phyloP scores from a whole-genome alignment of 2,329 filamentous ascomycete genomes.

The Fusarium duplospermum region DNA sequence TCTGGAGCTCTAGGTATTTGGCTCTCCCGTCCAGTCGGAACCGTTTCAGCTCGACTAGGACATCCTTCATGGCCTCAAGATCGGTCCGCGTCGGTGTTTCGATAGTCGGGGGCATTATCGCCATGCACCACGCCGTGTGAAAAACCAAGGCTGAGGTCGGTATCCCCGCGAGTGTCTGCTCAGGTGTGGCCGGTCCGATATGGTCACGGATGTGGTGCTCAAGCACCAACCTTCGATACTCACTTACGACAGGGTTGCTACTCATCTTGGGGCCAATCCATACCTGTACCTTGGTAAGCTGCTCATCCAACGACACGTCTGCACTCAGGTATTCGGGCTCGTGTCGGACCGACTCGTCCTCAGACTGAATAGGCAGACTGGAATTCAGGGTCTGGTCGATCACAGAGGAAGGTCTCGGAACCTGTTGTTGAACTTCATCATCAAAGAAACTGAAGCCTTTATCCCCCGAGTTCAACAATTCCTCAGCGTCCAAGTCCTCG shows the following conservation, averaged over 20 bases:
- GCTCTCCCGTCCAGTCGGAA: constrained; percentile 51
- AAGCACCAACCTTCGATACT: constrained; percentile 60
- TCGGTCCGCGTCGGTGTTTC: constrained; percentile 44
- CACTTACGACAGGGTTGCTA: constrained; percentile 54
- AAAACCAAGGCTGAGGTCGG: constrained; percentile 60
- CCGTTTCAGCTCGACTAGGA: constrained; percentile 55
- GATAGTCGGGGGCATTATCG: constrained; percentile 53
- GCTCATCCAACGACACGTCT: constrained; percentile 43
- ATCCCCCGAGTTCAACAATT: constrained; percentile 55
- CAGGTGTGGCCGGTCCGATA: constrained; percentile 60
- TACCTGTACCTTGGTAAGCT: constrained; percentile 46
- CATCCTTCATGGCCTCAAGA: constrained; percentile 56
- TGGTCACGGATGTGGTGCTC: constrained; percentile 50
- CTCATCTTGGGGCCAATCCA: constrained; percentile 59
- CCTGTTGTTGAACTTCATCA: constrained; percentile 20
- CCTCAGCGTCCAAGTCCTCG: constrained; percentile 55
- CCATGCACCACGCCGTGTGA: constrained; percentile 63
- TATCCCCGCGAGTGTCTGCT: constrained; percentile 62
- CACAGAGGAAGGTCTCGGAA: constrained; percentile 14
- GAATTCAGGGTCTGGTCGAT: constrained; percentile 10
- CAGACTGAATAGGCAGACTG: not conserved
- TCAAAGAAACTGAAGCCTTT: constrained; percentile 60
- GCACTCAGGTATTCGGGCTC: constrained; percentile 37
- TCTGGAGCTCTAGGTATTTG: constrained; percentile 39
- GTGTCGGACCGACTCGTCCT: constrained; percentile 24